Evolutionary conservation across 2,329 filamentous ascomycete species (phyloP).

Genomic region (Venturia nashicola): DNA sequence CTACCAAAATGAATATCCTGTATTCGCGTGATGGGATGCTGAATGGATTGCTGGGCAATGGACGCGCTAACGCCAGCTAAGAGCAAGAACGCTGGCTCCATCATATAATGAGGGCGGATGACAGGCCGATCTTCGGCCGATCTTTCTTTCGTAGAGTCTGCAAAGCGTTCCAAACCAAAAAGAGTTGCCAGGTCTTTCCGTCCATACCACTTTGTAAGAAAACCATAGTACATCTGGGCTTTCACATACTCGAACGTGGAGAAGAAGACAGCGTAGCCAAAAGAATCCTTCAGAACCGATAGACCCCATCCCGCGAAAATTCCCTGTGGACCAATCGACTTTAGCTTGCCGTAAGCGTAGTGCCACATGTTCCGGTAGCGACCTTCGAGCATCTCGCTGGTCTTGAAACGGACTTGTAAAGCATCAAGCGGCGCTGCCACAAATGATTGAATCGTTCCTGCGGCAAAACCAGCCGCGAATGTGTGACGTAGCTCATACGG

Average conservation of each 20-base stretch:
- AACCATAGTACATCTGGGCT: constrained; percentile 59
- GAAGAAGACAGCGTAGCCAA: constrained; percentile 63
- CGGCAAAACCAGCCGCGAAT: constrained; percentile 57
- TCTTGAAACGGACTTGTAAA: constrained; percentile 60
- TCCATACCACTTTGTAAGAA: constrained; percentile 59
- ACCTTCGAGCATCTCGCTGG: constrained; percentile 45
- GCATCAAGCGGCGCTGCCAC: constrained; percentile 65
- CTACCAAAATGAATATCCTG: constrained; percentile 63
- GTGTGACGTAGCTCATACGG: constrained; percentile 52
- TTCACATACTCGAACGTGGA: constrained; percentile 66
- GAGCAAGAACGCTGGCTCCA: constrained; percentile 61
- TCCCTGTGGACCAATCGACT: constrained; percentile 59
- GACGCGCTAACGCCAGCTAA: constrained; percentile 58
- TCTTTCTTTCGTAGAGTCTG: background rate
- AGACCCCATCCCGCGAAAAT: constrained; percentile 64
- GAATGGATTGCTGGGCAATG: constrained; percentile 53
- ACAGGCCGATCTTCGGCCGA: constrained; percentile 27
- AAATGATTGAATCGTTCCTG: constrained; percentile 57
- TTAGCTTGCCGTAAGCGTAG: constrained; percentile 53
- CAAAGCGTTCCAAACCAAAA: constrained; percentile 3
- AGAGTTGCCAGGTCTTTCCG: constrained; percentile 26
- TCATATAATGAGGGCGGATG: constrained; percentile 61
- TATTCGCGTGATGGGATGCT: constrained; percentile 60
- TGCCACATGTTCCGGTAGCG: constrained; percentile 55
- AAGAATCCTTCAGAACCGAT: constrained; percentile 55